Evolutionary conservation across 345 rosid species (phyloP), one percentile per base, ranked within the genome.

Genomic region (Nephelium lappaceum): DNA sequence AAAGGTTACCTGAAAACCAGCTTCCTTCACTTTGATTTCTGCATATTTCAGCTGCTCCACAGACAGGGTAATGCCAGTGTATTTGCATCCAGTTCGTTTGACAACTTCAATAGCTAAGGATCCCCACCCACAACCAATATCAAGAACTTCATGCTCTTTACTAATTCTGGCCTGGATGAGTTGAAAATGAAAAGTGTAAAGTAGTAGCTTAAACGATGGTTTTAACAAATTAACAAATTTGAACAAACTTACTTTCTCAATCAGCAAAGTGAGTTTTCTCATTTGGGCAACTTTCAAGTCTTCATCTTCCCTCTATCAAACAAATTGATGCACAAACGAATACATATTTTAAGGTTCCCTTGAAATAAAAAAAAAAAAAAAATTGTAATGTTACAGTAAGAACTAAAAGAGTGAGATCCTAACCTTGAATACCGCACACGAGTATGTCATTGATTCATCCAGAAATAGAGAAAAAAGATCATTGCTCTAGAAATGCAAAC

Each of bases 41-140:
- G 93, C 97, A 79, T 79, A 91, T 65, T 85, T 90, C 53, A 92
- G 88, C 27, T 93, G 98, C 82, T 93, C 92, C 66, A 85, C 83
- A 5, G 98, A 95, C 10, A 95, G 76, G 8, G 98, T 92, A 71
- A 95, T 90, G 70, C 98, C 98, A 0, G 98, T 93, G 80, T 95
- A 92, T 78, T 75, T 89, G 85, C 99, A 95, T 73, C 96, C 93
- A 11, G 97, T 95, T 86, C 83, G 85, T 85, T 80, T 88, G 68
- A 95, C 98, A 67, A 91, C 88, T 85, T 95, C 95, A 43, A 95
- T 87, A 41, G 96, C 99, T 25, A 93, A 86, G 61, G 92, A 82
- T 79, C 99, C 99, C 99, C 99, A 95, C 38, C 99, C 99, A 24
- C 89, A 90, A 25, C 99, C 99, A 55, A 95, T 91, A 77, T 95